Evolutionary conservation across 2,329 filamentous ascomycete species (phyloP).

Genomic region (Talaromyces rugulosus): DNA sequence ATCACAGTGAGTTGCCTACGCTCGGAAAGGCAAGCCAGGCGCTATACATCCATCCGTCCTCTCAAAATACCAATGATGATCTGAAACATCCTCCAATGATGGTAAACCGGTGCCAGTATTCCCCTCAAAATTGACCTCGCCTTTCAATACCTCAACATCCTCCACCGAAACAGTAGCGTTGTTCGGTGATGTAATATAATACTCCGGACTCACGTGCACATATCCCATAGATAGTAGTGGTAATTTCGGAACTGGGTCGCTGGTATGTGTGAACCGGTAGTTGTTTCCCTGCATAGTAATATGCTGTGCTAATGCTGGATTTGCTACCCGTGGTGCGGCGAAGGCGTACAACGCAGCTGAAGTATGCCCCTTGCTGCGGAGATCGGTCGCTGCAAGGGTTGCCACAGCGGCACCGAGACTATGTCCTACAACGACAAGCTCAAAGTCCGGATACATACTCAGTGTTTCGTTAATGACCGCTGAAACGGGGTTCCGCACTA

Average conservation of each 20-base stretch:
- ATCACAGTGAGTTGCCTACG: neutral
- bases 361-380: conserved; percentile 36
- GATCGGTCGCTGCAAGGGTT: conserved; percentile 38
- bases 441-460: conserved; percentile 32
- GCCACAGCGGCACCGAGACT: conserved; percentile 48
- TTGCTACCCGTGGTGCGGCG: conserved; percentile 39
- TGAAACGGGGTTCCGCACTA: conserved; percentile 34
- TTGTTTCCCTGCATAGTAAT: conserved; percentile 32
- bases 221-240: conserved; percentile 28
- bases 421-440: conserved; percentile 44
- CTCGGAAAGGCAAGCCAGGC: neutral
- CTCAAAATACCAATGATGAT: conserved; percentile 31
- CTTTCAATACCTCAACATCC: conserved; percentile 30
- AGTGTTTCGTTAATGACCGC: conserved; percentile 25
- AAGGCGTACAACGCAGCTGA: conserved; percentile 39
- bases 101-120: conserved; percentile 29
- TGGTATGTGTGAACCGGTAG: conserved; percentile 34
- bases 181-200: conserved; percentile 34
- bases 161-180: conserved; percentile 24
- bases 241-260: conserved; percentile 35
- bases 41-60: neutral
- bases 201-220: conserved; percentile 35
- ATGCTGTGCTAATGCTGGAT: conserved; percentile 31
- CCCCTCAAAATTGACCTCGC: conserved; percentile 26
- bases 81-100: conserved; percentile 16